Conservation (phyloP, 1,284 basidiomycete genomes). For the Leccinum subrobustum region DNA sequence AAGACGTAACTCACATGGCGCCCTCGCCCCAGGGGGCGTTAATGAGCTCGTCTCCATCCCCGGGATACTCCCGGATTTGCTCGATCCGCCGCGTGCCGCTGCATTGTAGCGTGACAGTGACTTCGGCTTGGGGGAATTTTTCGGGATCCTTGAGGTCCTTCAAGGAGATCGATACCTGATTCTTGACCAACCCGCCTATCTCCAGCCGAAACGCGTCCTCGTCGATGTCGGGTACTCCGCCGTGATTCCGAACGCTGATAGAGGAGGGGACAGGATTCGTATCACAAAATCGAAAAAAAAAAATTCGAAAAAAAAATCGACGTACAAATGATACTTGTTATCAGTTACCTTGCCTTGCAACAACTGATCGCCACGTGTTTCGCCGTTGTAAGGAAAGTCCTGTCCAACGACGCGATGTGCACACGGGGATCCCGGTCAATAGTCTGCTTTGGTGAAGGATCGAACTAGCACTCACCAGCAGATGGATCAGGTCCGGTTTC, state of each 20-base stretch:
- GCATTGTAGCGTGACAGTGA: conserved; percentile 55
- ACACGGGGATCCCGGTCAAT: not conserved
- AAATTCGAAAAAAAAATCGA: not conserved
- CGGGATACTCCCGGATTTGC: conserved; percentile 53
- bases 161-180: conserved; percentile 13
- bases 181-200: conserved; percentile 16
- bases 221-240: conserved; percentile 18
- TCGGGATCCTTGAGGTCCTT: conserved; percentile 16
- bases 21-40: conserved; percentile 58
- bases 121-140: conserved; percentile 38
- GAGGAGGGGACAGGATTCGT: not conserved
- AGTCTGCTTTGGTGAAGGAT: not conserved
- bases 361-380: conserved; percentile 16
- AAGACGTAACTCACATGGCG: conserved; percentile 41
- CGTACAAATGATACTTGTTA: conserved; percentile 20
- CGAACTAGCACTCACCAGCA: conserved; percentile 42
- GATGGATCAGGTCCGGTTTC: conserved; percentile 52
- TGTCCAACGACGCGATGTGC: not conserved
- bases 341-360: conserved; percentile 17
- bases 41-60: conserved; percentile 58
- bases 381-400: conserved; percentile 21
- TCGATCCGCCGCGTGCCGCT: conserved; percentile 54
- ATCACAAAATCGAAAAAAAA: no score
- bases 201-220: conserved; percentile 12
- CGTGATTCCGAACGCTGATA: conserved; percentile 16